Evolutionary conservation across 176 grass and related monocot genomes (phyloP), one percentile per base, ranked within the genome.

Genomic region (Oropetium thomaeum): DNA sequence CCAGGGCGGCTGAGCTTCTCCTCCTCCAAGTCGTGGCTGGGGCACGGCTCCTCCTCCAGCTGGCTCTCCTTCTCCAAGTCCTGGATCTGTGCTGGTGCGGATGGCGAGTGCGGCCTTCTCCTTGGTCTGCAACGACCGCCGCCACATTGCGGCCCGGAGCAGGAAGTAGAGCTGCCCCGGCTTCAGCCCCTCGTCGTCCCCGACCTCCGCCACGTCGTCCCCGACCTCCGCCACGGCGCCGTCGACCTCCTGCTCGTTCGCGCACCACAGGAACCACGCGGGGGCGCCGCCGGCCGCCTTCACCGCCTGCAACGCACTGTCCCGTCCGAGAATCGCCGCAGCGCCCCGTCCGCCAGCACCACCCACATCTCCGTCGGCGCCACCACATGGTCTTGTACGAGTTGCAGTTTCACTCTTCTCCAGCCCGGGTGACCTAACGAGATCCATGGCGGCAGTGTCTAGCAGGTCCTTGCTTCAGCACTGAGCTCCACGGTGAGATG

Each of bases 121-220:
- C 72, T 93, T 90, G 4, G 86, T 82, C 69, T 66, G 83, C 65
- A 97, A 81, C 15, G 73, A 48, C 17, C 83, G 78, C 8, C 78
- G 90, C 61, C 78, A 75, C 94, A 93, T 97, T 23, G 85, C 40
- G 0, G 70, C 66, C 22, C 90, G 90, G 40, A 97, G 88, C 58
- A 97, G 71, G 90, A 97, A 97, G 83, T 97, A 97, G 1, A 97
- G 81, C 86, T 97, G 94, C 35, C 90, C 94, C 4, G 89, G 83
- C 81, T 91, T 86, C 54, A 97, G 90, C 70, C 85, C 81, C 26
- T 90, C 86, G 27, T 91, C 81, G 10, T 10, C 0, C 5, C 42
- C 60, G 54, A 91, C 82, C 1, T 78, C 74, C 7, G 86, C 47
- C 69, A 91, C 86, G 1, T 69, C 53, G 60, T 67, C 79, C 19